Conservation (phyloP, 1,139 yeast genomes). For the Geotrichum australiense region DNA sequence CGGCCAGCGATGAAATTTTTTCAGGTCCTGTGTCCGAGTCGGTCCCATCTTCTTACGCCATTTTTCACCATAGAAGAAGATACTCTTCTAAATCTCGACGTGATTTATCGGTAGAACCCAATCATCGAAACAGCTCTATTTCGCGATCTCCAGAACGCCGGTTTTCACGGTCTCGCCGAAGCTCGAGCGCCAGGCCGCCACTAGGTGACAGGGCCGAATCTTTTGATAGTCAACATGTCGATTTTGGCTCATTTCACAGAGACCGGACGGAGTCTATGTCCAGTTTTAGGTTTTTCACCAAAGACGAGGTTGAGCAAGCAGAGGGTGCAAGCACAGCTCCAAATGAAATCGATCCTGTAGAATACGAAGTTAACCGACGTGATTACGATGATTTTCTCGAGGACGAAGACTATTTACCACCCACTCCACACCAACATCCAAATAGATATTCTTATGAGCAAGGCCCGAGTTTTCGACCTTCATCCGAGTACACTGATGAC, state of each 20-base stretch:
- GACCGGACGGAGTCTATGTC: constrained; percentile 29
- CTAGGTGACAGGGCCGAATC: constrained; percentile 17
- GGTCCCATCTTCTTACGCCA: constrained; percentile 82
- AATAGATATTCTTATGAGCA: constrained; percentile 21
- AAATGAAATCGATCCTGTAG: constrained; percentile 46
- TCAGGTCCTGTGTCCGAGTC: constrained; percentile 88
- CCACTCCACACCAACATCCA: constrained; percentile 24
- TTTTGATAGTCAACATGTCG: constrained; percentile 27
- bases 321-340: constrained; percentile 77
- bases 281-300: constrained; percentile 67
- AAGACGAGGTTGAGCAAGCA: constrained; percentile 77
- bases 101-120: constrained; percentile 19
- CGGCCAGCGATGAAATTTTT: constrained; percentile 56
- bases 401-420: constrained; percentile 18
- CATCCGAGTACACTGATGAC: constrained; percentile 9
- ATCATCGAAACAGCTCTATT: constrained; percentile 9
- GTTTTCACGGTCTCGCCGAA: constrained; percentile 3
- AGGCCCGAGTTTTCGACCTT: constrained; percentile 9
- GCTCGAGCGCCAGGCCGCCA: constrained; percentile 24
- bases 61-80: constrained; percentile 62
- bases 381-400: constrained; percentile 30
- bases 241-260: constrained; percentile 11
- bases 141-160: constrained; percentile 12
- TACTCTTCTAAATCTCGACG: constrained; percentile 31
- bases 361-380: constrained; percentile 36